phyloP scores from a whole-genome alignment of 1,139 yeast genomes.

The Candida pseudoviswanathii region DNA sequence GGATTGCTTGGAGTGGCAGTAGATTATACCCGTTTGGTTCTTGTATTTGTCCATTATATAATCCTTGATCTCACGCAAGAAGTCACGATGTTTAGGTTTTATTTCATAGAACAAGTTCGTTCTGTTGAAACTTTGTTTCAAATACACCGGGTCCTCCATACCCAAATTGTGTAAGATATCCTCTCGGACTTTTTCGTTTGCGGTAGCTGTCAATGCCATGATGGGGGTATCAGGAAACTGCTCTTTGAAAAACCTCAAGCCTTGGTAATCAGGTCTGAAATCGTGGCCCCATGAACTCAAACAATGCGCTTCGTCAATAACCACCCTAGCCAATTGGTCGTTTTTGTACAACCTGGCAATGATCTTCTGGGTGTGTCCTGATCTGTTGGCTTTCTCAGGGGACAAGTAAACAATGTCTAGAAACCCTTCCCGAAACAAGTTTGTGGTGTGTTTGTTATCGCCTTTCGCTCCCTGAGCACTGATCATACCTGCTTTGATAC shows the following conservation, averaged over 20 bases:
- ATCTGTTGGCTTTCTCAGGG: constrained; percentile 92
- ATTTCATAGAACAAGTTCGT: constrained; percentile 84
- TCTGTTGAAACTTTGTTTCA: constrained; percentile 85
- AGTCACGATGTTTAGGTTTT: constrained; percentile 58
- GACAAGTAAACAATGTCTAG: constrained; percentile 83
- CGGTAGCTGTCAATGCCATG: constrained; percentile 98
- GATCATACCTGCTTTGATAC: constrained; percentile 85
- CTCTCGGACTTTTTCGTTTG: constrained; percentile 85
- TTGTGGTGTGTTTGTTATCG: constrained; percentile 66
- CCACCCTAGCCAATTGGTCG: constrained; percentile 74
- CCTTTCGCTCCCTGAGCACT: constrained; percentile 71
- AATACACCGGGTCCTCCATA: constrained; percentile 54
- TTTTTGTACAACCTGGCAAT: constrained; percentile 59
- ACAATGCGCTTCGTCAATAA: constrained; percentile 98
- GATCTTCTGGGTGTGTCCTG: constrained; percentile 66
- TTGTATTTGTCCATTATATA: constrained; percentile 54
- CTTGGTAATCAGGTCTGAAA: constrained; percentile 93
- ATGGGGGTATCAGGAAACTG: constrained; percentile 81
- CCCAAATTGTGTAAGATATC: constrained; percentile 80
- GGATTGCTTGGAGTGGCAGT: constrained; percentile 86
- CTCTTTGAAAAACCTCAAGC: constrained; percentile 69
- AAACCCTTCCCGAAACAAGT: constrained; percentile 63
- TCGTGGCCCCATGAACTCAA: constrained; percentile 99
- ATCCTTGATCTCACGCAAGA: constrained; percentile 61
- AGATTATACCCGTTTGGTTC: constrained; percentile 81